phyloP scores from a whole-genome alignment of 2,329 filamentous ascomycete species.

The Ophiostoma ips region DNA sequence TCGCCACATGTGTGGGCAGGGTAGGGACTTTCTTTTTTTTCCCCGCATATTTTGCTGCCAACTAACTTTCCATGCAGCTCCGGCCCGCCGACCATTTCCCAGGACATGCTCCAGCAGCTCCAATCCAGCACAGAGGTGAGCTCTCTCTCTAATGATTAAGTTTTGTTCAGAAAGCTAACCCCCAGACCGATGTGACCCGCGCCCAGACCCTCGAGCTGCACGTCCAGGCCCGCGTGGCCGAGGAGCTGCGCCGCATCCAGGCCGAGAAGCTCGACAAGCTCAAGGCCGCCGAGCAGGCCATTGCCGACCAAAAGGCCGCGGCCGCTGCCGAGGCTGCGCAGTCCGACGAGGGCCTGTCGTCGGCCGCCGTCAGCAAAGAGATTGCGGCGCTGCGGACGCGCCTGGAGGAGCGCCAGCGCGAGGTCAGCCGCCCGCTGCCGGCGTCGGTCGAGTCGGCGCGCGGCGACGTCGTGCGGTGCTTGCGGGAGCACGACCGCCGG shows the following conservation, averaged over 20 bases:
- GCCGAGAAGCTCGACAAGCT: slow-evolving; percentile 57
- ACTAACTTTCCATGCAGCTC: slow-evolving; percentile 19
- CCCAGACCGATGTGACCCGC: slow-evolving; percentile 76
- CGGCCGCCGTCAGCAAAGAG: slow-evolving; percentile 39
- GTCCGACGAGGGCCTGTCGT: background rate
- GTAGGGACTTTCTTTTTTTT: slow-evolving; percentile 22
- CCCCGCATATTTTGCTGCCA: background rate
- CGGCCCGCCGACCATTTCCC: slow-evolving; percentile 49
- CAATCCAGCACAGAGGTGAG: slow-evolving; percentile 76
- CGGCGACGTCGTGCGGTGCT: slow-evolving; percentile 61
- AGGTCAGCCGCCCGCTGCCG: slow-evolving; percentile 50
- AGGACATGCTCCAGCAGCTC: slow-evolving; percentile 67
- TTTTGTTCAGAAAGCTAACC: background rate
- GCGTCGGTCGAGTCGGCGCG: slow-evolving; percentile 61
- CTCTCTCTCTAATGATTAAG: background rate
- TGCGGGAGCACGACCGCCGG: slow-evolving; percentile 71
- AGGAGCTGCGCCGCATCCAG: slow-evolving; percentile 71
- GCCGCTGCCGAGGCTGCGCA: background rate
- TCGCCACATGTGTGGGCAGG: slow-evolving; percentile 39
- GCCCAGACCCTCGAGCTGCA: slow-evolving; percentile 72
- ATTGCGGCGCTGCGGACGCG: slow-evolving; percentile 43
- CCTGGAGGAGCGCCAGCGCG: slow-evolving; percentile 49
- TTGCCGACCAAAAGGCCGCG: slow-evolving; percentile 14
- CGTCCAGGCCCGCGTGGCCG: slow-evolving; percentile 73
- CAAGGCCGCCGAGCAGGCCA: slow-evolving; percentile 28